These are phyloP conservation scores for Heimioporus retisporus DNA, from an alignment of 1,284 basidiomycete genomes.

Conservation along the genomic window DNA sequence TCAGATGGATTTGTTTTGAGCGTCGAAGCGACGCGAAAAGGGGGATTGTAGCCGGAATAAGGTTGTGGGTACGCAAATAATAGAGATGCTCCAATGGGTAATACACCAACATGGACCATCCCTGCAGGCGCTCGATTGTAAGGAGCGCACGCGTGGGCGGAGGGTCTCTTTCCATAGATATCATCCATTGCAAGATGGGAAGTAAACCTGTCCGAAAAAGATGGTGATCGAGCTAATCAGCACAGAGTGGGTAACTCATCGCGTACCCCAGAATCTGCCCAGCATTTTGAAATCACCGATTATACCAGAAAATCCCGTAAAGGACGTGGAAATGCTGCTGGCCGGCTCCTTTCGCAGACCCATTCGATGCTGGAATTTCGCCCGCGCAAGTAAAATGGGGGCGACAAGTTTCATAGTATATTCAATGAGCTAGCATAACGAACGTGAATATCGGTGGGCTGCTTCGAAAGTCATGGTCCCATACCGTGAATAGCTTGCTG, in stretches of 20 bases:
- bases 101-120: constrained; percentile 86
- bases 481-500: constrained; percentile 83
- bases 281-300: constrained; percentile 77
- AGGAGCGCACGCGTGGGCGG: constrained; percentile 75
- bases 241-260: not conserved
- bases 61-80: constrained; percentile 72
- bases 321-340: constrained; percentile 64
- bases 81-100: constrained; percentile 86
- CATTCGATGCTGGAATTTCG: constrained; percentile 70
- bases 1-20: constrained; percentile 54
- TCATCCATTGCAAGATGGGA: constrained; percentile 83
- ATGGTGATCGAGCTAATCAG: constrained; percentile 1
- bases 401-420: constrained; percentile 75
- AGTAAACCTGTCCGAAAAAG: constrained; percentile 65
- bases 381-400: constrained; percentile 72
- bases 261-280: constrained; percentile 81
- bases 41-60: constrained; percentile 66
- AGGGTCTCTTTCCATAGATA: constrained; percentile 73
- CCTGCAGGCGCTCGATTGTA: constrained; percentile 84
- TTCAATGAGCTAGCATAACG: constrained; percentile 66
- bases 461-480: not conserved
- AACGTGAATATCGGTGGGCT: constrained; percentile 1
- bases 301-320: constrained; percentile 63
- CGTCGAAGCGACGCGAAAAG: constrained; percentile 54
- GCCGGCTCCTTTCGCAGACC: constrained; percentile 62